These are phyloP conservation scores for Tetrapisispora arboricola DNA, from an alignment of 805 yeast genomes.

Conservation along the genomic window DNA sequence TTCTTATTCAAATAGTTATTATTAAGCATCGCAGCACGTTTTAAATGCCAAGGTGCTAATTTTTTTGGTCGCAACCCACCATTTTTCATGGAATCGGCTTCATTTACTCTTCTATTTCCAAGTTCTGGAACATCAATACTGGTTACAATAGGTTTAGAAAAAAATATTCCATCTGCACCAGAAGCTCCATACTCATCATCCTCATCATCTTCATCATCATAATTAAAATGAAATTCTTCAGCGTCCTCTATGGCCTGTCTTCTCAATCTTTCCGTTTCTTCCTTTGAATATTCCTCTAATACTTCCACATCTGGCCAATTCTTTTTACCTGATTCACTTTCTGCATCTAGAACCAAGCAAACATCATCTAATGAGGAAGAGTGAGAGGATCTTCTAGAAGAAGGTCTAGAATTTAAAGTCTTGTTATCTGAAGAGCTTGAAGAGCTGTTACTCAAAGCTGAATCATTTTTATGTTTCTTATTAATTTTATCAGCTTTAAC, in stretches of 20 bases:
- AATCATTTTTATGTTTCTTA: not conserved
- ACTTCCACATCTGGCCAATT: constrained; percentile 79
- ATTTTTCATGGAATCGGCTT: constrained; percentile 39
- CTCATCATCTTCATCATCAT: constrained; percentile 27
- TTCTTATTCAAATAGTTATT: not conserved
- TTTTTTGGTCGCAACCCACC: constrained; percentile 71
- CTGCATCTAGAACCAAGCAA: constrained; percentile 70
- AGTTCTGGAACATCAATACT: constrained; percentile 34
- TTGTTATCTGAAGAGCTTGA: constrained; percentile 14
- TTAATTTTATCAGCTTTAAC: constrained; percentile 1
- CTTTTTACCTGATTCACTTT: constrained; percentile 15
- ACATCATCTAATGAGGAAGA: constrained; percentile 84
- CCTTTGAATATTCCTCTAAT: constrained; percentile 64
- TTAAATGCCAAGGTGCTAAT: constrained; percentile 62
- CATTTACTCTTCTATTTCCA: constrained; percentile 40
- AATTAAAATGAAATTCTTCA: constrained; percentile 30
- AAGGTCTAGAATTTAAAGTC: constrained; percentile 34
- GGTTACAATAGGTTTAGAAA: constrained; percentile 34
- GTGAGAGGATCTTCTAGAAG: constrained; percentile 34
- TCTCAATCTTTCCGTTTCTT: constrained; percentile 47
- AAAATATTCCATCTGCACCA: constrained; percentile 26
- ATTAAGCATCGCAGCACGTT: constrained; percentile 3
- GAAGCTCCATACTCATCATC: constrained; percentile 17
- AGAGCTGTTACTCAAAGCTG: constrained; percentile 3
- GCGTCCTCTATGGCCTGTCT: constrained; percentile 33